Evolutionary conservation across 2,329 filamentous ascomycete species (phyloP), one percentile per base, ranked within the genome.

Genomic region (Pyricularia sp.): DNA sequence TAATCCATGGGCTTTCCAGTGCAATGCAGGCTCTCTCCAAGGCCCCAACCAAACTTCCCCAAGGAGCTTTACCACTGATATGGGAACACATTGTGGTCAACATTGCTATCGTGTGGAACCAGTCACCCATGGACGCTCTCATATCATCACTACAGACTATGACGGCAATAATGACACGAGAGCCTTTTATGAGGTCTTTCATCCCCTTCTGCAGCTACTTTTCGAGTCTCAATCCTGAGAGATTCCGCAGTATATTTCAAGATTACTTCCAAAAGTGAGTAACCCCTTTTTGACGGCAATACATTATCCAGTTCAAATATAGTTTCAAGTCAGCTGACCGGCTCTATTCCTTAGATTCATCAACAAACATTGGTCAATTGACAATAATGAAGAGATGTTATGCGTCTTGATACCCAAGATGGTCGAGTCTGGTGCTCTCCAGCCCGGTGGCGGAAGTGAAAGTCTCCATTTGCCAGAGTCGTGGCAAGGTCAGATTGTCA

Each of bases 201-300:
- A 85, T 98, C 63, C 85, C 89, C 0, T 97, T 98, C 78, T 97
- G 93, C 78, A 90, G 90, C 17, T 89, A 92, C 68, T 89, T 95
- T 73, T 90, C 92, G 0, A 86, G 92, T 68, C 82, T 96, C 50
- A 89, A 93, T 64, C 77, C 85, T 1, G 86, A 90, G 68, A 86
- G 92, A 58, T 99, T 98, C 75, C 86, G 88, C 68, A 89, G 88
- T 71, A 82, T 97, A n/a, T 85, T 97, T 36, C 83, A 94, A 9
- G 90, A 88, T 55, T 89, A 92, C 69, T 93, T 98, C 73, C 92
- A 96, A 77, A 92, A 28, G 58, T 61, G 25, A 61, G 58, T 55
- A 61, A 26, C 2, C 58, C 42, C 42, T 55, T 12, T 55, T 9
- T 20, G 42, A 9, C 42, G 14, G 42, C 20, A 55, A n/a, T 55